These are phyloP conservation scores for Lagenidium giganteum DNA, from an alignment of 352 stramenopile genomes.

Conservation along the genomic window DNA sequence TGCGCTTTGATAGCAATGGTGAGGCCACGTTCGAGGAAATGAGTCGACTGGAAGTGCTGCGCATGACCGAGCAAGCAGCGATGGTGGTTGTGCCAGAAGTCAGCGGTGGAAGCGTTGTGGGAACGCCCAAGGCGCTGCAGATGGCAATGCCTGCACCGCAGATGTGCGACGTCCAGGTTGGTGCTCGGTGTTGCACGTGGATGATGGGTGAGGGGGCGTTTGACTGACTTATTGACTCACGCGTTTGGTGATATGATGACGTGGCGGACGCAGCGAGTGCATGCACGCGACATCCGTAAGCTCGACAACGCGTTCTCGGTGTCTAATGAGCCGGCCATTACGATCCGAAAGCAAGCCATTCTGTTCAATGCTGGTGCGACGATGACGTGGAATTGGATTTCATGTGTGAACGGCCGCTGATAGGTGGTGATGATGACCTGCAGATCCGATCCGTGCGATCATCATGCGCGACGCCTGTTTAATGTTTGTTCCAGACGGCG, in stretches of 20 bases:
- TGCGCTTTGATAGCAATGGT: conserved; percentile 42
- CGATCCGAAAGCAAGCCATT: conserved; percentile 19
- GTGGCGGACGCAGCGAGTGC: conserved; percentile 12
- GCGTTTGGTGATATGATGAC: too few species aligned
- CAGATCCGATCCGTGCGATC: conserved; percentile 19
- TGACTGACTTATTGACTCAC: too few species aligned
- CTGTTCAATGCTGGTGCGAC: conserved; percentile 13
- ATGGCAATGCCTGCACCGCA: too few species aligned
- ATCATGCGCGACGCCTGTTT: conserved; percentile 19
- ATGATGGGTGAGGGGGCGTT: too few species aligned
- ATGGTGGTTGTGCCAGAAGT: too few species aligned
- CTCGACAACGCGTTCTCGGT: conserved; percentile 19
- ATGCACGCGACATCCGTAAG: conserved; percentile 20
- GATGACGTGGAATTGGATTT: not conserved
- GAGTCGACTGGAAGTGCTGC: conserved; percentile 49
- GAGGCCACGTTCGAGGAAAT: conserved; percentile 40
- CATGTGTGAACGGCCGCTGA: not conserved
- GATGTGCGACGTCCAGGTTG: too few species aligned
- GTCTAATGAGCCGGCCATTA: conserved; percentile 19
- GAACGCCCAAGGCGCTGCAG: too few species aligned
- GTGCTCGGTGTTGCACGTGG: too few species aligned
- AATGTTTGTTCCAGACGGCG: conserved; percentile 14
- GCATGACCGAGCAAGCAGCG: conserved; percentile 46
- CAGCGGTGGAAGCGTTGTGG: too few species aligned
- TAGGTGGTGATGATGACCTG: not conserved